Base-by-base conservation (phyloP, 805 yeast species). In the Saturnispora gosingensis region DNA sequence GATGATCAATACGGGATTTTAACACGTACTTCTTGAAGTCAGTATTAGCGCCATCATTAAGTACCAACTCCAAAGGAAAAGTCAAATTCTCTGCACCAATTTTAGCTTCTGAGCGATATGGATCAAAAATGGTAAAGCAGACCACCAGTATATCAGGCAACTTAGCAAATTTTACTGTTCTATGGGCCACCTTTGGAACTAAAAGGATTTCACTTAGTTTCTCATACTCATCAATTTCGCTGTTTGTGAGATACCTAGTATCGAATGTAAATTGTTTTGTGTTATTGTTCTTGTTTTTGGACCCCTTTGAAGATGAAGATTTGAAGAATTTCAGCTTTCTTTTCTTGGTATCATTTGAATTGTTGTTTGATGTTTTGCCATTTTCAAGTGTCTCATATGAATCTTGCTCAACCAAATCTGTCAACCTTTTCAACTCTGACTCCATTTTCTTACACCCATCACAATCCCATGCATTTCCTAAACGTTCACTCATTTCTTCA, bases 401-500 rank as follows among this genome's bases (percentile, higher is more conserved):
- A 2, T 44, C 48, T 11, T 43, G 51, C 16, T 50, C 48, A 7
- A 51, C 35, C 35, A 49, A 36, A 27, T 54, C 45, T 25, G 51
- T 52, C 24, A 53, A 20, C 18, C 43, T 46, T 11, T 45, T 52
- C 22, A 59, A 59, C 58, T 50, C 49, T 16, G 40, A 49, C 10
- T 50, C 54, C 27, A 56, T 43, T 53, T 75, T 67, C 49, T 65
- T 67, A 68, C 95, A 85, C 50, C 80, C 77, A 7, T 93, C 90
- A 69, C 95, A 85, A 56, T 82, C 78, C 95, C 95, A 85, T 1
- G 93, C 87, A 66, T 85, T 85, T 6, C 82, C 90, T 25, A 88
- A 53, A 32, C 61, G 84, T 7, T 74, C 72, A n/a, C 73, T 70
- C 48, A 85, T 66, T 3, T 81, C 72, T 63, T 85, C 95, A 53